Evolutionary conservation across 495 filamentous ascomycete genomes (phyloP).

Genomic region (Evernia prunastri): DNA sequence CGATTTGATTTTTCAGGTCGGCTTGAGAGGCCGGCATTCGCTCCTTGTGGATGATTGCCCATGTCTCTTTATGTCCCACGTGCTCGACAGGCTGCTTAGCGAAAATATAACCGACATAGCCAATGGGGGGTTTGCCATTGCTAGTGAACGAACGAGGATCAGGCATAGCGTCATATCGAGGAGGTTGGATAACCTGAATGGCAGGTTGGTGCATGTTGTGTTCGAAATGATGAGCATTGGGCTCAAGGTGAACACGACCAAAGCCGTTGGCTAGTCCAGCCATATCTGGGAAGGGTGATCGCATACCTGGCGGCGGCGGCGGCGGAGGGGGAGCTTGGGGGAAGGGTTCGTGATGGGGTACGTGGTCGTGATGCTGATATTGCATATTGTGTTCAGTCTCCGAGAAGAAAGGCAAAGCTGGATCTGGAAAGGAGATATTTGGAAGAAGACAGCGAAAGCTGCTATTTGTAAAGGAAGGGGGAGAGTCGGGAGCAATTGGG

Average conservation of each 20-base stretch:
- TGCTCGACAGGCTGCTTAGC: not conserved
- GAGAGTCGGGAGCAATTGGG: not conserved
- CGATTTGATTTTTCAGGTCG: conserved; percentile 18
- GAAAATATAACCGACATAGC: conserved; percentile 8
- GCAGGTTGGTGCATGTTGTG: conserved; percentile 6
- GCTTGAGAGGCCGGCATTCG: conserved; percentile 15
- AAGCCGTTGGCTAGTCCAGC: not conserved
- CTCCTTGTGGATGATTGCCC: conserved; percentile 13
- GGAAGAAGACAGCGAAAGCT: not conserved
- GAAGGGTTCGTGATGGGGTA: too few species aligned
- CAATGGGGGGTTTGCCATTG: conserved; percentile 4
- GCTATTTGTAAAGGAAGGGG: not conserved
- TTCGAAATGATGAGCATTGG: not conserved
- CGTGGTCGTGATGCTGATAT: too few species aligned
- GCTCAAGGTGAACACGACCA: not conserved
- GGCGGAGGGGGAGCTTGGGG: too few species aligned
- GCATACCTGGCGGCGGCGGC: not conserved
- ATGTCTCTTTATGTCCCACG: conserved; percentile 4
- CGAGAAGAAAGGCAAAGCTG: not conserved
- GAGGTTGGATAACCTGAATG: not conserved
- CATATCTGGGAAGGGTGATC: not conserved
- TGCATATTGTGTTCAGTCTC: not conserved
- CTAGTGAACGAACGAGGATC: conserved; percentile 3
- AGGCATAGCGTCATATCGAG: not conserved
- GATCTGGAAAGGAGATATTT: not conserved